phyloP scores from a whole-genome alignment of 2,329 filamentous ascomycete genomes.

The Sordariomycetes sp. region DNA sequence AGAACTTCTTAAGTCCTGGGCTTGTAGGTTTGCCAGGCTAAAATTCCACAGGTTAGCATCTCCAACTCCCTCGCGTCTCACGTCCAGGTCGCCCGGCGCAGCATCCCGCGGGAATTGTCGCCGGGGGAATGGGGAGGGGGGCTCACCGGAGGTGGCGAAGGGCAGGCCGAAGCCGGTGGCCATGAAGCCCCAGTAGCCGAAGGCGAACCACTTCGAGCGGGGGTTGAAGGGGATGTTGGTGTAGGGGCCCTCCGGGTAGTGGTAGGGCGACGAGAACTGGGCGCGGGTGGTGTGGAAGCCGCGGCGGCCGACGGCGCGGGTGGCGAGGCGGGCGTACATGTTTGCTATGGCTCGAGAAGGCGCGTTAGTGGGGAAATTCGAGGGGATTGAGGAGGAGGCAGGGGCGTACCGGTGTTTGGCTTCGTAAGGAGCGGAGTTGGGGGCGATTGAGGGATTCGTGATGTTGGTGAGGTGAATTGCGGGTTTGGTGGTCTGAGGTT shows the following conservation, averaged over 20 bases:
- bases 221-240: constrained; percentile 97
- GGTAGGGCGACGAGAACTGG: constrained; percentile 83
- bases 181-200: constrained; percentile 71
- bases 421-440: not conserved
- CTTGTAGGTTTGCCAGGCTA: constrained; percentile 42
- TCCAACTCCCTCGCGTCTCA: not conserved
- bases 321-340: constrained; percentile 73
- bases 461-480: constrained; percentile 1
- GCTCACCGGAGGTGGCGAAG: constrained; percentile 53
- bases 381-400: not conserved
- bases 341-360: constrained; percentile 21
- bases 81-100: not conserved
- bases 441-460: not conserved
- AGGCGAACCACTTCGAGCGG: constrained; percentile 71
- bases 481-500: constrained; percentile 4
- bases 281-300: constrained; percentile 87
- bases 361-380: not conserved
- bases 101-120: not conserved
- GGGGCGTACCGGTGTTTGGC: not conserved
- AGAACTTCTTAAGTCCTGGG: not conserved
- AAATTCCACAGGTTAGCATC: constrained; percentile 8
- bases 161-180: constrained; percentile 46
- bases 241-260: constrained; percentile 94
- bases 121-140: constrained; percentile 8
- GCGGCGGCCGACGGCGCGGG: constrained; percentile 68